Conservation (phyloP, 306 rosid genomes). For the Rosa persica region DNA sequence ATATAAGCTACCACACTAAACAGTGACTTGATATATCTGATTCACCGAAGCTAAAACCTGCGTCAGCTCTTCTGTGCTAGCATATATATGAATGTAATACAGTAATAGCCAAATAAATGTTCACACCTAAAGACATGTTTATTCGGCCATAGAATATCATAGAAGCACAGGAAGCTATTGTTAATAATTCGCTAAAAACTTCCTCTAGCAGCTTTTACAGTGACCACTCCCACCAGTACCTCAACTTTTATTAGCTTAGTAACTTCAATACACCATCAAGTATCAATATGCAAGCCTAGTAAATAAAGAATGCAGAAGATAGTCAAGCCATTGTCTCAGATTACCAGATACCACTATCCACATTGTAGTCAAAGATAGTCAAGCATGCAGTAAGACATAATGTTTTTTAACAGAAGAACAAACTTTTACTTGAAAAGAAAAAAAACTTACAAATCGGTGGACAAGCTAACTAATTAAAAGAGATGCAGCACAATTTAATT, state of each 20-base stretch:
- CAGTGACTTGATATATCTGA: background rate
- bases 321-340: background rate
- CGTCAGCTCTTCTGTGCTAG: background rate
- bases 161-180: background rate
- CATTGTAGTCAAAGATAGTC: background rate
- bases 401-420: background rate
- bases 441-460: background rate
- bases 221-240: background rate
- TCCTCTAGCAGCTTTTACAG: background rate
- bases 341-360: background rate
- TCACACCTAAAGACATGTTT: conserved; percentile 8
- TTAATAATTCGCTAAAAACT: conserved; percentile 9
- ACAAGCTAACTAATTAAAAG: background rate
- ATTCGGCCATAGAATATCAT: background rate
- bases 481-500: background rate
- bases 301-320: background rate
- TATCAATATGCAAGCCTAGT: background rate
- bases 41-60: background rate
- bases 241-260: background rate
- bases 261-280: conserved; percentile 12
- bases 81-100: background rate
- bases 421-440: background rate
- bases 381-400: background rate
- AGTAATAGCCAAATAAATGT: background rate
- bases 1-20: background rate